phyloP scores from a whole-genome alignment of 2,329 filamentous ascomycete species.

The Arthrobotrys entomopaga region DNA sequence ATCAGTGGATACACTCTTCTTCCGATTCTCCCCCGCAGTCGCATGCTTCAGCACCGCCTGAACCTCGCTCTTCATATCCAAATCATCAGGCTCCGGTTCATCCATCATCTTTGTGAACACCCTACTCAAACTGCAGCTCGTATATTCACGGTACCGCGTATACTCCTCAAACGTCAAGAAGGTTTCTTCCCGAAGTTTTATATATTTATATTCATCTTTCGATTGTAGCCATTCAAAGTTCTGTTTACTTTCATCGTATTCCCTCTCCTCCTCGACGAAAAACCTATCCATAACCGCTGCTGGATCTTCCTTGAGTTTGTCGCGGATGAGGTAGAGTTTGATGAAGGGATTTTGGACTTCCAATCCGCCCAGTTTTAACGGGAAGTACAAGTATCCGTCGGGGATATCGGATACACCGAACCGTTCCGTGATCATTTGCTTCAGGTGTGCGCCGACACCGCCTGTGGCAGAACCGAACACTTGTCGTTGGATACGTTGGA shows the following conservation, averaged over 20 bases:
- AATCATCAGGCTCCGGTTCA: conserved; percentile 57
- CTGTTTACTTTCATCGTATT: conserved; percentile 60
- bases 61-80: conserved; percentile 57
- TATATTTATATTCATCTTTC: conserved; percentile 58
- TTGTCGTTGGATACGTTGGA: conserved; percentile 66
- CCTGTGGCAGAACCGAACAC: conserved; percentile 64
- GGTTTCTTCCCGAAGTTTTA: conserved; percentile 59
- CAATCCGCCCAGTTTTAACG: conserved; percentile 65
- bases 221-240: conserved; percentile 32
- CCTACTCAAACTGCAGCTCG: conserved; percentile 62
- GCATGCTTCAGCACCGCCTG: conserved; percentile 23
- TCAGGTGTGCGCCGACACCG: conserved; percentile 69
- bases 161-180: conserved; percentile 67
- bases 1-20: conserved; percentile 16
- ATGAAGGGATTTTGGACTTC: conserved; percentile 65
- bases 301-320: conserved; percentile 61
- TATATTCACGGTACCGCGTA: conserved; percentile 59
- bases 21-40: conserved; percentile 24
- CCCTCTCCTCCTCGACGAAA: conserved; percentile 61
- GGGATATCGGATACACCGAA: conserved; percentile 66
- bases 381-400: conserved; percentile 66
- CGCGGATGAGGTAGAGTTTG: conserved; percentile 62
- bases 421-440: conserved; percentile 66
- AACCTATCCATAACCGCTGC: conserved; percentile 60
- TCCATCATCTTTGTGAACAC: conserved; percentile 60